These are phyloP conservation scores for Heterobasidion parviporum DNA, from an alignment of 1,284 basidiomycete genomes.

Conservation along the genomic window DNA sequence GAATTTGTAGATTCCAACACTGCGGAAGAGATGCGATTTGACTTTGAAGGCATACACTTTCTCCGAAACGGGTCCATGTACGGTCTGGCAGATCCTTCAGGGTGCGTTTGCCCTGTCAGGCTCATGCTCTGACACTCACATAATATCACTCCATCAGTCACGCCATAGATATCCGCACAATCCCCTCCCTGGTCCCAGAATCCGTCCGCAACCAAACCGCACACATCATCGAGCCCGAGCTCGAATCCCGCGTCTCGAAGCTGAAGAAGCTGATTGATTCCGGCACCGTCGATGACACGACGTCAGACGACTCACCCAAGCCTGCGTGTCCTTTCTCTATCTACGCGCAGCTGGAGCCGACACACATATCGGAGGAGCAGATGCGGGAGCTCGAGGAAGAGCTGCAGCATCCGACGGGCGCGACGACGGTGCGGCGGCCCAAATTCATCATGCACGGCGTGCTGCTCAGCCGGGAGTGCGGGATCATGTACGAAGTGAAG, in stretches of 20 bases:
- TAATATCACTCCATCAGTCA: slow-evolving; percentile 26
- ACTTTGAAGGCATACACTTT: slow-evolving; percentile 77
- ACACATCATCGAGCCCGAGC: slow-evolving; percentile 55
- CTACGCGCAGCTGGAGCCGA: slow-evolving; percentile 51
- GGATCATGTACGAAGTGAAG: slow-evolving; percentile 58
- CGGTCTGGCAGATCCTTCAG: slow-evolving; percentile 60
- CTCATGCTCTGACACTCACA: slow-evolving; percentile 1
- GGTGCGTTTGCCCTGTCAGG: slow-evolving; percentile 33
- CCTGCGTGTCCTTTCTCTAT: slow-evolving; percentile 58
- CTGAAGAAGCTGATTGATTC: slow-evolving; percentile 55
- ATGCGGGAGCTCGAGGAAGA: slow-evolving; percentile 69
- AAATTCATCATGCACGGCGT: slow-evolving; percentile 53
- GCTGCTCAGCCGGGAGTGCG: slow-evolving; percentile 72
- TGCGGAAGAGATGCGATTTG: slow-evolving; percentile 51
- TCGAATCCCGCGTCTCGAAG: slow-evolving; percentile 50
- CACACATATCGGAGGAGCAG: slow-evolving; percentile 36
- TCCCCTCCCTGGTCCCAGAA: slow-evolving; percentile 59
- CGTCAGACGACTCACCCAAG: slow-evolving; percentile 36
- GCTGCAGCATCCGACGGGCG: slow-evolving; percentile 62
- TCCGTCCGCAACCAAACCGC: slow-evolving; percentile 52
- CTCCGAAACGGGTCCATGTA: slow-evolving; percentile 71
- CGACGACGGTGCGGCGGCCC: slow-evolving; percentile 46
- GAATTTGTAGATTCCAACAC: slow-evolving; percentile 48
- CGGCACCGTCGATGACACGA: slow-evolving; percentile 41
- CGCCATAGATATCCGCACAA: slow-evolving; percentile 55